Evolutionary conservation across 371 early-diverging fungal species (phyloP).

Genomic region (Furculomyces boomerangus): DNA sequence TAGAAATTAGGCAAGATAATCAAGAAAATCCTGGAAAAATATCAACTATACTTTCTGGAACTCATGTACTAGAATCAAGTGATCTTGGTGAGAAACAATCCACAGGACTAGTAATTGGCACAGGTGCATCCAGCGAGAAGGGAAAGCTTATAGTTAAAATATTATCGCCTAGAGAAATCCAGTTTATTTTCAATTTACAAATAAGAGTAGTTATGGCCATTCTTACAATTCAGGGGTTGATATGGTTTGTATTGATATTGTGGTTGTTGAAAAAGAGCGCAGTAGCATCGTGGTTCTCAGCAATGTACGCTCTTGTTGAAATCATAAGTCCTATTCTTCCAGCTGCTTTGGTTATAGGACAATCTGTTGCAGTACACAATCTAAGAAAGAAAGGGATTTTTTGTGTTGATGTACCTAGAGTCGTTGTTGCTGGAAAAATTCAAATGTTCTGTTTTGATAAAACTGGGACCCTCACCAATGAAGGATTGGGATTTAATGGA

Average conservation of each 20-base stretch:
- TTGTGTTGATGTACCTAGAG: constrained; percentile 57
- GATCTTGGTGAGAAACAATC: constrained; percentile 2
- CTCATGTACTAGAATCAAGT: constrained; percentile 28
- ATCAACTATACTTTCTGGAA: constrained; percentile 43
- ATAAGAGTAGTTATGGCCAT: constrained; percentile 42
- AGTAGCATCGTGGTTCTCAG: constrained; percentile 34
- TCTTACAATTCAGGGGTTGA: constrained; percentile 37
- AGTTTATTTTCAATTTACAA: constrained; percentile 55
- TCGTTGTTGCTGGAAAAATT: constrained; percentile 62
- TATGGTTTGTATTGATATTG: constrained; percentile 32
- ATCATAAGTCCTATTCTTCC: constrained; percentile 46
- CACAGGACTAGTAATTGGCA: constrained; percentile 37
- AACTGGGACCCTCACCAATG: constrained; percentile 64
- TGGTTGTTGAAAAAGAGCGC: constrained; percentile 38
- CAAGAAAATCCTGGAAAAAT: constrained; percentile 26
- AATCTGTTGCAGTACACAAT: constrained; percentile 64
- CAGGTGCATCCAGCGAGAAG: constrained; percentile 59
- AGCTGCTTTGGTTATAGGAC: constrained; percentile 81
- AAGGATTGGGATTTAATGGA: constrained; percentile 45
- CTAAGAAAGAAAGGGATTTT: constrained; percentile 36
- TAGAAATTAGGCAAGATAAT: constrained; percentile 23
- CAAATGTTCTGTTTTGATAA: constrained; percentile 79
- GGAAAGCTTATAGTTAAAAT: constrained; percentile 67
- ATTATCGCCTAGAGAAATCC: constrained; percentile 43
- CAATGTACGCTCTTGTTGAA: constrained; percentile 51